Conservation (phyloP, 371 early-diverging fungal genomes). For the Homolaphlyctis polyrhiza region DNA sequence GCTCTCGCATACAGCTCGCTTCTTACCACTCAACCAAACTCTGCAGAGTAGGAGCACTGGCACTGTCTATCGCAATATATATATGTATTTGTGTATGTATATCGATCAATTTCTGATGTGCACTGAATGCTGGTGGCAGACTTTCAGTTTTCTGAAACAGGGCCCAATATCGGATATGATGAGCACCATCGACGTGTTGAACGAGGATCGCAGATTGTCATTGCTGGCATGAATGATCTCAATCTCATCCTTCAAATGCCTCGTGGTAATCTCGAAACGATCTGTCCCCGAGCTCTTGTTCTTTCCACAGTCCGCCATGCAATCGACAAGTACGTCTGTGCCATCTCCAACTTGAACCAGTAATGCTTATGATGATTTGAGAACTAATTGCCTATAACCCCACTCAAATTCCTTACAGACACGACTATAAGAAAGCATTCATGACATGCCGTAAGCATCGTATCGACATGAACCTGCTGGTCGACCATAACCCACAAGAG, state of each 20-base stretch:
- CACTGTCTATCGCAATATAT: too few relatives aligned
- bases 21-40: conserved; percentile 53
- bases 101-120: too few relatives aligned
- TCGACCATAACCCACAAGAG: conserved; percentile 65
- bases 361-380: too few relatives aligned
- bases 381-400: too few relatives aligned
- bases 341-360: neutral
- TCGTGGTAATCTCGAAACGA: conserved; percentile 78
- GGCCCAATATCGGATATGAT: conserved; percentile 34
- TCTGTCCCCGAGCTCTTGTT: conserved; percentile 90
- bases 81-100: too few relatives aligned
- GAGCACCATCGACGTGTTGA: conserved; percentile 82
- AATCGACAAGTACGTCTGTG: conserved; percentile 57
- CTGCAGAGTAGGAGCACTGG: too few relatives aligned
- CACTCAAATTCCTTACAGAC: too few relatives aligned
- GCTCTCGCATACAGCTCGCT: conserved; percentile 72
- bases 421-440: conserved; percentile 77
- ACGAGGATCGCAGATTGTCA: conserved; percentile 81
- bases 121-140: too few relatives aligned
- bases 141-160: conserved; percentile 5
- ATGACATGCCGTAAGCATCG: conserved; percentile 82
- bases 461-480: conserved; percentile 87
- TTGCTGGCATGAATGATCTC: conserved; percentile 65
- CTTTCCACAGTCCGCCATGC: conserved; percentile 70
- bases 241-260: conserved; percentile 69